Evolutionary conservation across 176 grass and related monocot species (phyloP).

Genomic region (Echinochloa phyllopogon): DNA sequence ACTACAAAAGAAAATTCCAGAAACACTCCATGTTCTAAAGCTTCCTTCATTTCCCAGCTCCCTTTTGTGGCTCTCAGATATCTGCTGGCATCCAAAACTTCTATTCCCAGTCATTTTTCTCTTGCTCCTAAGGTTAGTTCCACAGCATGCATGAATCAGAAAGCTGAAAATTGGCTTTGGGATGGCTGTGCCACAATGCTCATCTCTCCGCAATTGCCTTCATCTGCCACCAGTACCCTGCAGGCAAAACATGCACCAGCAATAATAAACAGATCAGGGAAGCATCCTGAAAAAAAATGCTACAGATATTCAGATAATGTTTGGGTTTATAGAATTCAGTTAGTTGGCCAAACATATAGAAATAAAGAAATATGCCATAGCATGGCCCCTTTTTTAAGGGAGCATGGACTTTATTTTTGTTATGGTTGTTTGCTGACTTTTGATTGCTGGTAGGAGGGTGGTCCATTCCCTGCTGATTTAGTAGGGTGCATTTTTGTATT

Average conservation of each 20-base stretch:
- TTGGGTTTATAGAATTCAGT: constrained; percentile 14
- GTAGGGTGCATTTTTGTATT: constrained; percentile 36
- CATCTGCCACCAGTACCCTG: constrained; percentile 65
- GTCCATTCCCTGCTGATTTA: constrained; percentile 52
- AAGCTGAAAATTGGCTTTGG: constrained; percentile 65
- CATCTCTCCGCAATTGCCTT: constrained; percentile 58
- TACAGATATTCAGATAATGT: constrained; percentile 27
- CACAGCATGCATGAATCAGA: constrained; percentile 54
- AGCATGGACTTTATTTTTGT: not conserved
- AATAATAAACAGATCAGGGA: constrained; percentile 32
- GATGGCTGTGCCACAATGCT: constrained; percentile 57
- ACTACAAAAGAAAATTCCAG: not conserved
- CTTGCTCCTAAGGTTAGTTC: constrained; percentile 56
- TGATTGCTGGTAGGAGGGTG: constrained; percentile 36
- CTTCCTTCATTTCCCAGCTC: constrained; percentile 23
- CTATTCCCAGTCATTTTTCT: constrained; percentile 35
- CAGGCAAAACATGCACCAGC: constrained; percentile 26
- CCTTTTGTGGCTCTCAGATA: constrained; percentile 18
- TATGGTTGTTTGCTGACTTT: constrained; percentile 46
- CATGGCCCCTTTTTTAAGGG: not conserved
- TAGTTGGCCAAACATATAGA: constrained; percentile 33
- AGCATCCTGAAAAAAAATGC: constrained; percentile 21
- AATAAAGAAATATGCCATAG: constrained; percentile 20
- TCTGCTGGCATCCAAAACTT: constrained; percentile 46
- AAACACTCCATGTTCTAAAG: constrained; percentile 26